phyloP scores from a whole-genome alignment of 805 yeast genomes.

The Maudiozyma barnettii region DNA sequence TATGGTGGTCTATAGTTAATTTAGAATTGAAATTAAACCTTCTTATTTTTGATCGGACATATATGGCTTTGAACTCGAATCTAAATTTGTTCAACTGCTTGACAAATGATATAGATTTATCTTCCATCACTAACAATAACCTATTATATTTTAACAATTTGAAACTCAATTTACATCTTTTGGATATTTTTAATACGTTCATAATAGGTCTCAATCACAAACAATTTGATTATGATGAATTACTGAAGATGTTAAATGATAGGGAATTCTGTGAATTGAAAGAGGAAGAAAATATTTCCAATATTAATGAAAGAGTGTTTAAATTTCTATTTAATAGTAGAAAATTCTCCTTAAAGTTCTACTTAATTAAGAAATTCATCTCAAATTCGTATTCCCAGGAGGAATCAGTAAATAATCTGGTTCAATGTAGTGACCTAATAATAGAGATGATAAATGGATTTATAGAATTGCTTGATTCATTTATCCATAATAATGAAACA shows the following conservation, averaged over 20 bases:
- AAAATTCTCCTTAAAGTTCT: conserved; percentile 4
- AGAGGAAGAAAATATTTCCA: neutral
- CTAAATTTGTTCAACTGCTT: conserved; percentile 1
- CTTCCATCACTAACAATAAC: neutral
- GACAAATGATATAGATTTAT: conserved; percentile 3
- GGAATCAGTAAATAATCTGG: neutral
- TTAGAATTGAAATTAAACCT: conserved; percentile 57
- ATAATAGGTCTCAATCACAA: neutral
- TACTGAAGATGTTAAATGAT: conserved; percentile 1
- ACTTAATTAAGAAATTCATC: conserved; percentile 2
- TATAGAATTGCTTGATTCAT: conserved; percentile 4
- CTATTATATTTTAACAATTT: conserved; percentile 2
- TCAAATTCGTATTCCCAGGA: neutral
- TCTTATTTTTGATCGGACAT: conserved; percentile 7
- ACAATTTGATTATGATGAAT: neutral
- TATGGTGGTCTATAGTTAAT: conserved; percentile 61
- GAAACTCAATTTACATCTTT: neutral
- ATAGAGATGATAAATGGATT: conserved; percentile 2
- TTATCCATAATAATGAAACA: conserved; percentile 4
- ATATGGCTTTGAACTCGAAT: neutral
- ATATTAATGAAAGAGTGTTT: conserved; percentile 2
- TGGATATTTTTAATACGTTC: conserved; percentile 1
- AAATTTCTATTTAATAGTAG: conserved; percentile 1
- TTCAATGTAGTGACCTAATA: conserved; percentile 1
- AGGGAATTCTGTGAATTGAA: neutral